phyloP scores from a whole-genome alignment of 768 basidiomycete genomes.

The Postia placenta region DNA sequence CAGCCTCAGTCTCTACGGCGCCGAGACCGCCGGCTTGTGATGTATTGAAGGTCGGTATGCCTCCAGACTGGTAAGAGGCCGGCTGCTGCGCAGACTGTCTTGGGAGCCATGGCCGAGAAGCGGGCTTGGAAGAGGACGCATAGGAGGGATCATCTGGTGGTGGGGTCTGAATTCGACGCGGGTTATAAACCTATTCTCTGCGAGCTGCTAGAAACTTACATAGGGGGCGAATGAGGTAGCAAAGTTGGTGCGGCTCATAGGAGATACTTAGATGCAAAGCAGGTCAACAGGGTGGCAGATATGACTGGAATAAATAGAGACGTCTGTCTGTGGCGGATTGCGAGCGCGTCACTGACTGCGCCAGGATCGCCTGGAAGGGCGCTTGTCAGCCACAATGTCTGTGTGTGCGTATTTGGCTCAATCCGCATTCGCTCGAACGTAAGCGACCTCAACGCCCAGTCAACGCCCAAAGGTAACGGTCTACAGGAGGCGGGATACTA shows the following conservation, averaged over 20 bases:
- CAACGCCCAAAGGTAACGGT: constrained; percentile 24
- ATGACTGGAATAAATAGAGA: constrained; percentile 10
- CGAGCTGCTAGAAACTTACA: constrained; percentile 28
- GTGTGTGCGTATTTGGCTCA: constrained; percentile 10
- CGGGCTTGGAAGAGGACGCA: constrained; percentile 13
- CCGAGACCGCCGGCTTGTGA: constrained; percentile 33
- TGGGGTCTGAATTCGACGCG: constrained; percentile 34
- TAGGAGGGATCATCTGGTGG: constrained; percentile 50
- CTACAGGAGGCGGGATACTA: constrained; percentile 20
- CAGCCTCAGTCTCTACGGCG: constrained; percentile 33
- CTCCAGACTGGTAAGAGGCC: constrained; percentile 67
- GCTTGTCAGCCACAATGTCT: constrained; percentile 4
- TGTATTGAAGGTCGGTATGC: constrained; percentile 48
- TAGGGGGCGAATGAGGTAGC: constrained; percentile 59
- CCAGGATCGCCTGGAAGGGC: constrained; percentile 2
- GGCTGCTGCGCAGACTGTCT: constrained; percentile 24
- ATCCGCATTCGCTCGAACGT: constrained; percentile 3
- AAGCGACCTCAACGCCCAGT: constrained; percentile 14
- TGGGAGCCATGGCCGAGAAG: constrained; percentile 45
- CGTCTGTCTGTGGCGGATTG: no score
- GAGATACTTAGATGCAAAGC: not conserved
- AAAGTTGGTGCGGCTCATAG: constrained; percentile 33
- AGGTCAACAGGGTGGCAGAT: constrained; percentile 1
- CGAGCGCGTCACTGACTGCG: not conserved
- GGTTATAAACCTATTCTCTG: constrained; percentile 3